These are phyloP conservation scores for Fusarium sambucinum DNA, from an alignment of 2,329 filamentous ascomycete species.

Conservation along the genomic window DNA sequence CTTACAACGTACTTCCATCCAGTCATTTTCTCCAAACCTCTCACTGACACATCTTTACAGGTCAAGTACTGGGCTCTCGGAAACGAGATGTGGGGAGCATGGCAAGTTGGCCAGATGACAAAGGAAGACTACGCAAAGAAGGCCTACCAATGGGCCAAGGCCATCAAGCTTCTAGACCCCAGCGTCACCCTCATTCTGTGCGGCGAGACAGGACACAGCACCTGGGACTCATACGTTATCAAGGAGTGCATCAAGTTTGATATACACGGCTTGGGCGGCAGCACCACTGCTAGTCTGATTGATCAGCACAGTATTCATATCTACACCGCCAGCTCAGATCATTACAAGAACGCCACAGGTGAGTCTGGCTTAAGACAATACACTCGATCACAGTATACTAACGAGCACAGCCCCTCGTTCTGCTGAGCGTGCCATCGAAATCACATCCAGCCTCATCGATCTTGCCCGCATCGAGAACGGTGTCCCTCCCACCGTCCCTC, in stretches of 20 bases:
- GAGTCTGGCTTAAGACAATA: background rate
- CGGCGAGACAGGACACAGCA: conserved; percentile 75
- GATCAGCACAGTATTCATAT: conserved; percentile 87
- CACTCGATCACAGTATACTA: background rate
- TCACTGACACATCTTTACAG: conserved; percentile 28
- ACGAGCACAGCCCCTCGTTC: conserved; percentile 66
- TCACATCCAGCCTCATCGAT: conserved; percentile 76
- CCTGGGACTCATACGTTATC: conserved; percentile 80
- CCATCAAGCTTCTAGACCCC: conserved; percentile 78
- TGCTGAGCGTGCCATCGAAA: conserved; percentile 80
- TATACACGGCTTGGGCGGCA: conserved; percentile 52
- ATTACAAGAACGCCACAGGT: conserved; percentile 63
- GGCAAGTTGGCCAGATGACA: conserved; percentile 76
- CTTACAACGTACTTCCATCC: conserved; percentile 68
- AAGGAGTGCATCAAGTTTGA: conserved; percentile 70
- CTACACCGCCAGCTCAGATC: conserved; percentile 72
- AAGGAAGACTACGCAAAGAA: conserved; percentile 77
- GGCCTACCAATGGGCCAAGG: conserved; percentile 79
- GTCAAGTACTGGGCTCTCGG: conserved; percentile 89
- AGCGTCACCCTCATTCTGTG: conserved; percentile 78
- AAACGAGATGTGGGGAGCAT: conserved; percentile 78
- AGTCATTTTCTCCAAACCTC: background rate
- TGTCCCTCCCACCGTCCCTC: conserved; percentile 68
- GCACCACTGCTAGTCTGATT: conserved; percentile 62
- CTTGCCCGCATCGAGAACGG: conserved; percentile 77